A percentile compares a stretch with the other conserved stretches of the same genome.
phyloP scores from a whole-genome alignment of 2,329 filamentous ascomycete species.

The Blastomyces gilchristii region DNA sequence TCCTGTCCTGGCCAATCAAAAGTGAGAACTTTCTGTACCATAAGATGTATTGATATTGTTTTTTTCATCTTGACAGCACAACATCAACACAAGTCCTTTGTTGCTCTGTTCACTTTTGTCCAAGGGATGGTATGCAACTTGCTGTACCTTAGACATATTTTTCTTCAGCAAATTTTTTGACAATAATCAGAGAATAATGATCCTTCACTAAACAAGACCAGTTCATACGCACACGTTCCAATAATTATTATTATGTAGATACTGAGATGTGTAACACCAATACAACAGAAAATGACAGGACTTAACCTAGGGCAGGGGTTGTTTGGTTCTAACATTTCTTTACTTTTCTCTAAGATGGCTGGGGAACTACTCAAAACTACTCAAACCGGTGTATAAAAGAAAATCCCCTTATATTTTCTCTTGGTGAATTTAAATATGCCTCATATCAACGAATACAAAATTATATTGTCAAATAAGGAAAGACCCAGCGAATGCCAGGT shows the following conservation, averaged over 20 bases:
- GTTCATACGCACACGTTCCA: too few relatives aligned
- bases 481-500: not conserved
- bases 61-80: not conserved
- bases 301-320: too few relatives aligned
- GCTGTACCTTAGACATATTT: not conserved
- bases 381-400: not conserved
- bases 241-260: too few relatives aligned
- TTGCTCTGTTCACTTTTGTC: not conserved
- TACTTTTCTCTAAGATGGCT: not conserved
- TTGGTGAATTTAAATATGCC: not conserved
- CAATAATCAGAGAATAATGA: not conserved
- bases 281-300: not conserved
- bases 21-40: not conserved
- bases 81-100: not conserved
- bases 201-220: too few relatives aligned
- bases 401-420: not conserved
- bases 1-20: not conserved
- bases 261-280: not conserved
- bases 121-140: not conserved
- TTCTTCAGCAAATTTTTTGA: not conserved
- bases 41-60: not conserved
- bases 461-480: not conserved
- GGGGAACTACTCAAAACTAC: not conserved
- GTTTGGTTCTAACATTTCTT: too few relatives aligned
- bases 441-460: not conserved